Evolutionary conservation across 768 basidiomycete species (phyloP).

Genomic region (Pholiota conissans): DNA sequence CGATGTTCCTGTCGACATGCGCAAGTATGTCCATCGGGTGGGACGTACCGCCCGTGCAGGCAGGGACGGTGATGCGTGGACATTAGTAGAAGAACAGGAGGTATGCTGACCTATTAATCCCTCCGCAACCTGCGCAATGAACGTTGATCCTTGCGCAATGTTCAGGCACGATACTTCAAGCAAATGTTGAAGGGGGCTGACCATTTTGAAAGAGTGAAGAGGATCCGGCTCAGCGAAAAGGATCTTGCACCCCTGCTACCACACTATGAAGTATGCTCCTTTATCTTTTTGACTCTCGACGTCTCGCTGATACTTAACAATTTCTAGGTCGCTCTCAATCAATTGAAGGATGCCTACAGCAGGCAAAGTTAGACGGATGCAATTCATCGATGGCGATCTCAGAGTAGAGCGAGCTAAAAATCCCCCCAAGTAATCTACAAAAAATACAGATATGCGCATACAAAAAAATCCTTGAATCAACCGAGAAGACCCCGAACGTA

Average conservation of each 20-base stretch:
- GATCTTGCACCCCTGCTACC: constrained; percentile 55
- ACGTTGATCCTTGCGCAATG: constrained; percentile 1
- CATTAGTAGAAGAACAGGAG: constrained; percentile 93
- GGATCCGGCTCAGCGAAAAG: constrained; percentile 60
- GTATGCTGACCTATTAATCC: constrained; percentile 31
- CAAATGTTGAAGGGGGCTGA: constrained; percentile 70
- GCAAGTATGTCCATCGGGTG: constrained; percentile 97
- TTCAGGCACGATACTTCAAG: constrained; percentile 86
- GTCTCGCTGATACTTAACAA: not conserved
- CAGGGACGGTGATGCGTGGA: constrained; percentile 87
- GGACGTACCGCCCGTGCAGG: constrained; percentile 96
- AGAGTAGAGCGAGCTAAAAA: not conserved
- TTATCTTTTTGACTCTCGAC: not conserved
- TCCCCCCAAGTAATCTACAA: not conserved
- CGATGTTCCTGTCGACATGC: constrained; percentile 95
- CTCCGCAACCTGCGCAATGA: not conserved
- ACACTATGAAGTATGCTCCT: constrained; percentile 66
- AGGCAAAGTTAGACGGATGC: constrained; percentile 18
- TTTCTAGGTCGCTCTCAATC: constrained; percentile 35
- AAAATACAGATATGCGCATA: not conserved
- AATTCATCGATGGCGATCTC: not conserved
- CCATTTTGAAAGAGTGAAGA: constrained; percentile 70
- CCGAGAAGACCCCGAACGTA: constrained; percentile 72
- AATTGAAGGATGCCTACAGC: constrained; percentile 39
- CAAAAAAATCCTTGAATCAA: constrained; percentile 27